Evolutionary conservation across 331 rosid genomes (phyloP).

Genomic region (Stylosanthes scabra): DNA sequence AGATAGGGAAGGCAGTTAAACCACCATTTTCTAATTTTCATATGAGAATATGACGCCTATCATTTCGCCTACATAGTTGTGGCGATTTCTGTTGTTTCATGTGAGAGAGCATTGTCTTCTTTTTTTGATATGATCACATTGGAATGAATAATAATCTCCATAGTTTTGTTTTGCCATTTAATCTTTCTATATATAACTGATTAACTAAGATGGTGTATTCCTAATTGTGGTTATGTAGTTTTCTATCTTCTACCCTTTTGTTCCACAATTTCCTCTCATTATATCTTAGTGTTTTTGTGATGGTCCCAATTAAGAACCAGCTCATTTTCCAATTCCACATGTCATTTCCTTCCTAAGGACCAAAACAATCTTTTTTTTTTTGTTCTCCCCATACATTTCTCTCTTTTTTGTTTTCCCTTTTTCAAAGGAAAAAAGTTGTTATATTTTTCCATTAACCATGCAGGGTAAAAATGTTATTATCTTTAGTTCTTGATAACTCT

Average conservation of each 20-base stretch:
- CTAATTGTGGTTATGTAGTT: constrained; percentile 56
- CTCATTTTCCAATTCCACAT: constrained; percentile 49
- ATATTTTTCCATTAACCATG: constrained; percentile 32
- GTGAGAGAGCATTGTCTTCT: constrained; percentile 10
- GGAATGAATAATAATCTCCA: constrained; percentile 4
- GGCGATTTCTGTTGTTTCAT: constrained; percentile 57
- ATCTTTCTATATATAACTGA: constrained; percentile 28
- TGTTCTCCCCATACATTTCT: constrained; percentile 14
- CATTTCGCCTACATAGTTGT: constrained; percentile 43
- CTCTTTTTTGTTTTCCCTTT: constrained; percentile 21
- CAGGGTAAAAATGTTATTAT: constrained; percentile 13
- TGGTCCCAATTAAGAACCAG: constrained; percentile 53
- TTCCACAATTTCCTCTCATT: constrained; percentile 67
- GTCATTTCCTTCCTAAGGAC: constrained; percentile 43
- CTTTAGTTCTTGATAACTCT: constrained; percentile 30
- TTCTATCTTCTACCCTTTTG: constrained; percentile 43
- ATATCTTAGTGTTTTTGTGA: constrained; percentile 47
- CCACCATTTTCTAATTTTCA: constrained; percentile 46
- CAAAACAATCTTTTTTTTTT: constrained; percentile 29
- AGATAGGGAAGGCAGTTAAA: constrained; percentile 28
- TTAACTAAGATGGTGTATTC: constrained; percentile 40
- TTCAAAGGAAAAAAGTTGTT: constrained; percentile 25
- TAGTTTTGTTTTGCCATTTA: constrained; percentile 36
- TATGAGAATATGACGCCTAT: constrained; percentile 61
- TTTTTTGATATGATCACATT: constrained; percentile 37